These are phyloP conservation scores for Desmodesmus armatus DNA, from an alignment of 139 green algal genomes.

Conservation along the genomic window DNA sequence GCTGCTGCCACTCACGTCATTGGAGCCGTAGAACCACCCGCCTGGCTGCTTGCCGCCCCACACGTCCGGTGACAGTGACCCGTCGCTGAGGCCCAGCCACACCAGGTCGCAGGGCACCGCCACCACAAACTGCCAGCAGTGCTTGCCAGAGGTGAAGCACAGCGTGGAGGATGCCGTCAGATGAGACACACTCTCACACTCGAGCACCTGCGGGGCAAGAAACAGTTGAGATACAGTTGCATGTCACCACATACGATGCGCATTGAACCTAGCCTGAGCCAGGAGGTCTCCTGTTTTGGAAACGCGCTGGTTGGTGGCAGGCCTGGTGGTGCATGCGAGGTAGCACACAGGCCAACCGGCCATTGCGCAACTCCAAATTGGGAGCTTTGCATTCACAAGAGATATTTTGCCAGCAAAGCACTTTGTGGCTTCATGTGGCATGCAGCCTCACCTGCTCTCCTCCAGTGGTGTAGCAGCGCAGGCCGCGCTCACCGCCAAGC, in stretches of 20 bases:
- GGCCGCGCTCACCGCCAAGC: neutral
- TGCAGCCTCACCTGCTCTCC: constrained; percentile 8
- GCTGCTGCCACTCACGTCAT: constrained; percentile 25
- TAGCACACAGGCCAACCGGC: too few species aligned
- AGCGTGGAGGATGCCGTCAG: neutral
- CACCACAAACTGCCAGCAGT: constrained; percentile 40
- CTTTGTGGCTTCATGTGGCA: too few species aligned
- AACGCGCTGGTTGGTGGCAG: too few species aligned
- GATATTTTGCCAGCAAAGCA: too few species aligned
- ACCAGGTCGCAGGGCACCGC: constrained; percentile 29
- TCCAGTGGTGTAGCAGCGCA: constrained; percentile 24
- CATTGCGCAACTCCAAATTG: too few species aligned
- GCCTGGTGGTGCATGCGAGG: too few species aligned
- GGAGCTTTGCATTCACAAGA: too few species aligned
- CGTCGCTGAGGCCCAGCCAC: constrained; percentile 38
- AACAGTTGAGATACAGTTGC: too few species aligned
- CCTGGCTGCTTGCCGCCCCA: constrained; percentile 39
- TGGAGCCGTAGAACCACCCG: constrained; percentile 43
- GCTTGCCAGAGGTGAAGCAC: neutral
- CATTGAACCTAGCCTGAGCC: too few species aligned
- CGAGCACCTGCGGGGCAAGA: constrained; percentile 30
- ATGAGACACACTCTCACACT: constrained; percentile 12
- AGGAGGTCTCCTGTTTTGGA: too few species aligned
- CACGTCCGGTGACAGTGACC: neutral
- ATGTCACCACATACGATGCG: too few species aligned